Percentiles rank a stretch among this genome's conserved stretches.
These are phyloP conservation scores for Eleusine indica DNA, from an alignment of 176 grass and related monocot genomes.

Conservation along the genomic window DNA sequence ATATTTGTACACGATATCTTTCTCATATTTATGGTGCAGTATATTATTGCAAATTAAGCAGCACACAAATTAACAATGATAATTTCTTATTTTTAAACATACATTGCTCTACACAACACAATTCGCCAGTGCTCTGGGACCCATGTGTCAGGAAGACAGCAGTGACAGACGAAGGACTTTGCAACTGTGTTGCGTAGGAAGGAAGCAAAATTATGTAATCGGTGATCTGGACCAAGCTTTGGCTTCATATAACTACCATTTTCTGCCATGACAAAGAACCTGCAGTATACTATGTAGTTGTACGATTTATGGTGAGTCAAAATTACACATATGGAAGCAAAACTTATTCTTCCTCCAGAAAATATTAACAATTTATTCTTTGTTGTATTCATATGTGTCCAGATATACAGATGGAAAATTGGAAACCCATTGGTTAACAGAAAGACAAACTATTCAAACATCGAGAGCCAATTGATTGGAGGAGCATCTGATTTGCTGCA, in stretches of 20 bases:
- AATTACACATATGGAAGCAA: background rate
- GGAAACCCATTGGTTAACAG: background rate
- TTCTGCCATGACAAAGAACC: background rate
- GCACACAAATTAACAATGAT: background rate
- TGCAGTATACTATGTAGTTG: background rate
- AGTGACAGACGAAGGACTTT: background rate
- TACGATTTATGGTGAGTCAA: background rate
- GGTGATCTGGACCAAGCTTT: too few species aligned
- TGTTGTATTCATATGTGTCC: background rate
- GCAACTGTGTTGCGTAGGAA: background rate
- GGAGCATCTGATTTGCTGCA: background rate
- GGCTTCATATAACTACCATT: background rate
- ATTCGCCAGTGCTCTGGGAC: background rate
- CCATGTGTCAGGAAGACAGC: background rate
- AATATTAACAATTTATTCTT: background rate
- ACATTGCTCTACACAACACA: background rate
- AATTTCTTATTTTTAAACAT: background rate
- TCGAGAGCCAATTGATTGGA: background rate
- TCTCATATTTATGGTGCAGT: background rate
- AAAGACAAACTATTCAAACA: background rate
- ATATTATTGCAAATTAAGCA: background rate
- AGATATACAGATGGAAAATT: background rate
- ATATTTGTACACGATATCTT: too few species aligned
- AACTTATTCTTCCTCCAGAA: background rate
- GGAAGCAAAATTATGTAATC: too few species aligned